These are phyloP conservation scores for Fusarium goolgardi DNA, from an alignment of 2,329 filamentous ascomycete genomes.

Conservation along the genomic window DNA sequence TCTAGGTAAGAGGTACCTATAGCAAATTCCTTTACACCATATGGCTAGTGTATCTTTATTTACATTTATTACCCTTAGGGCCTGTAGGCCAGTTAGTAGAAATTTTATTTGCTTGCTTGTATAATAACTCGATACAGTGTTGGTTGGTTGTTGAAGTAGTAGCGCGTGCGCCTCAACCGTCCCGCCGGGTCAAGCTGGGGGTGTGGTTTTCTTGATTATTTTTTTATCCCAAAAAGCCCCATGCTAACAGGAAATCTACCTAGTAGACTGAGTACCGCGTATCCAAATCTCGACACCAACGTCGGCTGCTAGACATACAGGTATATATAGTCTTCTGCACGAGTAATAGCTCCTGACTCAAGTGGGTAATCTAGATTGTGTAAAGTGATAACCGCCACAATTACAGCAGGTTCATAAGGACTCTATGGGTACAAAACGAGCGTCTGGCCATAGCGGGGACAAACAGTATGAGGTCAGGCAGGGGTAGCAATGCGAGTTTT, in stretches of 20 bases:
- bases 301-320: not conserved
- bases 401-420: conserved; percentile 19
- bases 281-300: not conserved
- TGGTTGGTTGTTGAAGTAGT: conserved; percentile 18
- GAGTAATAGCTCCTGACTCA: conserved; percentile 5
- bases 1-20: too few species aligned
- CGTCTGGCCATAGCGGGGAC: conserved; percentile 23
- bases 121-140: conserved; percentile 14
- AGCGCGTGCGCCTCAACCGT: conserved; percentile 30
- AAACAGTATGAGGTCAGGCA: conserved; percentile 25
- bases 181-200: conserved; percentile 24
- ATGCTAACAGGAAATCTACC: conserved; percentile 12
- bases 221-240: conserved; percentile 16
- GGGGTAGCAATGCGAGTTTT: conserved; percentile 4
- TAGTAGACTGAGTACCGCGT: not conserved
- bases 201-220: conserved; percentile 1
- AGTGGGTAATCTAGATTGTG: conserved; percentile 5
- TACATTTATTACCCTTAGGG: too few species aligned
- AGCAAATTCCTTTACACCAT: too few species aligned
- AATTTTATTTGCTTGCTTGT: conserved; percentile 31
- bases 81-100: conserved; percentile 14
- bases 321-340: not conserved
- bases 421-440: conserved; percentile 28
- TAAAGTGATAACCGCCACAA: conserved; percentile 26
- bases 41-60: too few species aligned